Evolutionary conservation across 495 filamentous ascomycete genomes (phyloP).

Genomic region (Penicillium desertorum): DNA sequence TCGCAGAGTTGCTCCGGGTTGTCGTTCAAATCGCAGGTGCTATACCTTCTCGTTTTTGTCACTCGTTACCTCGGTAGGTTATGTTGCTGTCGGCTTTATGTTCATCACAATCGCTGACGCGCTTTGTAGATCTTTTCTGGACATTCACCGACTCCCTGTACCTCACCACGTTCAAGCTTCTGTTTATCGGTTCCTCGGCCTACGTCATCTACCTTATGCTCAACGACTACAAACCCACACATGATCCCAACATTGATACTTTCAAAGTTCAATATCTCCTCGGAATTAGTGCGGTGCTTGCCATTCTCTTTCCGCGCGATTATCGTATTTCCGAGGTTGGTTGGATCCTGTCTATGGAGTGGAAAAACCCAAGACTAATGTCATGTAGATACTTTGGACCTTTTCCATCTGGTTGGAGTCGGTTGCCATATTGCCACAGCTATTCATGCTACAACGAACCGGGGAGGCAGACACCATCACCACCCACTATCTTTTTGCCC

Average conservation of each 20-base stretch:
- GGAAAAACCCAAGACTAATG: slow-evolving; percentile 10
- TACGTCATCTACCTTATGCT: slow-evolving; percentile 98
- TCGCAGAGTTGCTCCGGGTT: slow-evolving; percentile 89
- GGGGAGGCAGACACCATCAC: slow-evolving; percentile 98
- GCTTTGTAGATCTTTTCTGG: slow-evolving; percentile 74
- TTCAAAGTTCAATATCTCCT: slow-evolving; percentile 94
- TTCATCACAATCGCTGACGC: slow-evolving; percentile 9
- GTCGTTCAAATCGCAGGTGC: slow-evolving; percentile 94
- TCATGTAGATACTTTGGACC: slow-evolving; percentile 79
- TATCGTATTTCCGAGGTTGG: slow-evolving; percentile 66
- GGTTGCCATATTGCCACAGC: slow-evolving; percentile 92
- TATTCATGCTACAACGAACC: slow-evolving; percentile 96
- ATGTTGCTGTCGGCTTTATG: not conserved
- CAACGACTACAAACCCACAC: slow-evolving; percentile 90
- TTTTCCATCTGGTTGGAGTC: slow-evolving; percentile 97
- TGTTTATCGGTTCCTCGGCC: slow-evolving; percentile 84
- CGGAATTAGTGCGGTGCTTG: slow-evolving; percentile 72
- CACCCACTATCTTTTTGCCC: slow-evolving; percentile 95
- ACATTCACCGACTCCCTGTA: slow-evolving; percentile 77
- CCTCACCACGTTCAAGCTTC: slow-evolving; percentile 91
- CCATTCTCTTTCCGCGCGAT: slow-evolving; percentile 76
- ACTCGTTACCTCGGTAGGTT: slow-evolving; percentile 82
- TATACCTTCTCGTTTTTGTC: slow-evolving; percentile 91
- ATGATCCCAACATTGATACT: slow-evolving; percentile 92
- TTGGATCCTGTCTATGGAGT: not conserved